A percentile compares a stretch with the other conserved stretches of the same genome.
Evolutionary conservation across 306 rosid species (phyloP).

Genomic region (Potentilla sterilis): DNA sequence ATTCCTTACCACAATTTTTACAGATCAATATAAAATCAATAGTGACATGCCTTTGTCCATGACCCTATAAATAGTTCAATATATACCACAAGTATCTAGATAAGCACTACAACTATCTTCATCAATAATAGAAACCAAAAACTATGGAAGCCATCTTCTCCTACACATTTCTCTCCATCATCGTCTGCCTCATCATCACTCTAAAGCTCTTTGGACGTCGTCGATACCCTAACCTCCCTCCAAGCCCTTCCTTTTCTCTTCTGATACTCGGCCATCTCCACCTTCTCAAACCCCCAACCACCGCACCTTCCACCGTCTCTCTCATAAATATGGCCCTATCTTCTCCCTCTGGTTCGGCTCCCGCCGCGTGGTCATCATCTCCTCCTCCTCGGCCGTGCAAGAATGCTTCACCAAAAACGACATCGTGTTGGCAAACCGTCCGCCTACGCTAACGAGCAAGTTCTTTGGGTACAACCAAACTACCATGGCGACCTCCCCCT

Average conservation of each 20-base stretch:
- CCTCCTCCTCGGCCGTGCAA: slow-evolving; percentile 39
- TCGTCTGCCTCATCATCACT: not conserved
- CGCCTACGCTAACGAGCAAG: slow-evolving; percentile 9
- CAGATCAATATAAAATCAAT: too few relatives aligned
- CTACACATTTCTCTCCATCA: not conserved
- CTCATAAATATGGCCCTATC: slow-evolving; percentile 39
- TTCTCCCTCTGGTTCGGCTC: slow-evolving; percentile 33
- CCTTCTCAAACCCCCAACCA: slow-evolving; percentile 38
- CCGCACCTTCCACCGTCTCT: slow-evolving; percentile 23
- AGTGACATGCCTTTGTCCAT: too few relatives aligned
- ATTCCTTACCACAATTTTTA: too few relatives aligned
- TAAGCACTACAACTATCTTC: not conserved
- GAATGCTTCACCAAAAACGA: slow-evolving; percentile 63
- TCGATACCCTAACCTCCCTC: not conserved
- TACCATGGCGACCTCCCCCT: slow-evolving; percentile 16
- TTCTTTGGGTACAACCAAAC: slow-evolving; percentile 40
- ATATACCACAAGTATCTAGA: not conserved
- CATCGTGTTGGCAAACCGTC: slow-evolving; percentile 46
- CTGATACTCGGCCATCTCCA: slow-evolving; percentile 56
- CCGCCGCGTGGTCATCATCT: slow-evolving; percentile 34
- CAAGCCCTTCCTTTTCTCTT: slow-evolving; percentile 11
- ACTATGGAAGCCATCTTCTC: not conserved
- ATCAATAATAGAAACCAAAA: not conserved
- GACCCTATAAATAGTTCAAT: too few relatives aligned
- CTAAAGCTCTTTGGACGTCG: not conserved